Conservation (phyloP, 2,329 filamentous ascomycete species). For the Sarocladiaceae sp. region DNA sequence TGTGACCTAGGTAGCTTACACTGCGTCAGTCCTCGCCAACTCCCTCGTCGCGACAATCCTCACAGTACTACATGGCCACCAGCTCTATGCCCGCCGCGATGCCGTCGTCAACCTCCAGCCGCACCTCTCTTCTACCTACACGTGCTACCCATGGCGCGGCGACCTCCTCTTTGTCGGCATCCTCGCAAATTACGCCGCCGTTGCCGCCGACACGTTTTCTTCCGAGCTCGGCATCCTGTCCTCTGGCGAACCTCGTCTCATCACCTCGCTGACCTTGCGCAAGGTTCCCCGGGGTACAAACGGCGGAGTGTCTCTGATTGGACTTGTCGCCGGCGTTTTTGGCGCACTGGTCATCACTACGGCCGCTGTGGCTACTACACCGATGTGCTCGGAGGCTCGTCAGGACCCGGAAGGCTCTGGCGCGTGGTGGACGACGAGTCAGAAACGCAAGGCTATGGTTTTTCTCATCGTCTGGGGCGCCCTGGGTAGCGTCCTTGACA, state of each 20-base stretch:
- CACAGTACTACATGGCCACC: slow-evolving; percentile 51
- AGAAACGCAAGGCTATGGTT: slow-evolving; percentile 42
- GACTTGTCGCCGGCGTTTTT: slow-evolving; percentile 65
- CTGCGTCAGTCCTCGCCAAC: slow-evolving; percentile 68
- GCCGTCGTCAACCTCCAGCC: slow-evolving; percentile 28
- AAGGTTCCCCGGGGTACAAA: slow-evolving; percentile 88
- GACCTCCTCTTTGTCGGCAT: slow-evolving; percentile 60
- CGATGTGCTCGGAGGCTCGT: slow-evolving; percentile 52
- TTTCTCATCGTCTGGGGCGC: slow-evolving; percentile 67
- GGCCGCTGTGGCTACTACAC: slow-evolving; percentile 58
- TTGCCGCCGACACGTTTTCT: slow-evolving; percentile 88
- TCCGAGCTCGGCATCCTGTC: slow-evolving; percentile 93
- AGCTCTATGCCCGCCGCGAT: slow-evolving; percentile 43
- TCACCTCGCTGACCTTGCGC: slow-evolving; percentile 71
- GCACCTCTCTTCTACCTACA: slow-evolving; percentile 29
- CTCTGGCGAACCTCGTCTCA: slow-evolving; percentile 67
- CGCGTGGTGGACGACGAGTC: slow-evolving; percentile 39
- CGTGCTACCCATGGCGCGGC: slow-evolving; percentile 55
- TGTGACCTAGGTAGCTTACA: not conserved
- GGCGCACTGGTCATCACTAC: slow-evolving; percentile 69
- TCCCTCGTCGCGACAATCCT: slow-evolving; percentile 69
- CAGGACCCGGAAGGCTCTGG: slow-evolving; percentile 34
- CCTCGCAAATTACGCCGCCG: slow-evolving; percentile 81
- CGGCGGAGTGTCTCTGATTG: slow-evolving; percentile 75
- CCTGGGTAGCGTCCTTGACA: slow-evolving; percentile 79